Evolutionary conservation across 192 early-diverging fungal species (phyloP).

Genomic region (Linnemannia elongata): DNA sequence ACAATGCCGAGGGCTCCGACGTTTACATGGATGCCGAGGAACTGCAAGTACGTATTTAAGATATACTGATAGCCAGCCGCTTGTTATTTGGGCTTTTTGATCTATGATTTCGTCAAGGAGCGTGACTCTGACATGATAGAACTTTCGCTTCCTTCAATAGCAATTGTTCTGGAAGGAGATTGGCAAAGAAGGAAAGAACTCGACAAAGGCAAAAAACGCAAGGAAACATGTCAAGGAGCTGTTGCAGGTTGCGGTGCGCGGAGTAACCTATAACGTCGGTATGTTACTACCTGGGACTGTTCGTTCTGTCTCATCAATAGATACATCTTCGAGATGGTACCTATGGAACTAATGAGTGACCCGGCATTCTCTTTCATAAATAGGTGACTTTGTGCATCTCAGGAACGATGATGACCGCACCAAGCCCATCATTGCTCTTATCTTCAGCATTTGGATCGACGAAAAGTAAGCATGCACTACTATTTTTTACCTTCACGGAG

Average conservation of each 20-base stretch:
- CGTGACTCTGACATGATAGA: not conserved
- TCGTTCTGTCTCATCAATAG: not conserved
- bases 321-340: too few relatives aligned
- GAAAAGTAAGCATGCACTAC: conserved; percentile 39
- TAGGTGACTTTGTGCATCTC: conserved; percentile 78
- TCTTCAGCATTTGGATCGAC: conserved; percentile 65
- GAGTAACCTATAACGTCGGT: conserved; percentile 42
- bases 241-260: conserved; percentile 11
- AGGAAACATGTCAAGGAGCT: conserved; percentile 42
- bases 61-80: not conserved
- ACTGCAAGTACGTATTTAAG: conserved; percentile 55
- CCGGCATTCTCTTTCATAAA: not conserved
- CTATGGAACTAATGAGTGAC: not conserved
- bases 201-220: conserved; percentile 26
- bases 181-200: conserved; percentile 37
- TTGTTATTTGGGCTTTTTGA: not conserved
- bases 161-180: conserved; percentile 54
- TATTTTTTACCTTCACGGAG: not conserved
- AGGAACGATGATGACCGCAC: conserved; percentile 65
- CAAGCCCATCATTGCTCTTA: conserved; percentile 75
- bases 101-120: not conserved
- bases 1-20: conserved; percentile 89
- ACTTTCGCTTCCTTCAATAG: not conserved
- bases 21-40: conserved; percentile 84
- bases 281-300: not conserved